phyloP scores from a whole-genome alignment of 345 rosid genomes.

The Nasturtium officinale region DNA sequence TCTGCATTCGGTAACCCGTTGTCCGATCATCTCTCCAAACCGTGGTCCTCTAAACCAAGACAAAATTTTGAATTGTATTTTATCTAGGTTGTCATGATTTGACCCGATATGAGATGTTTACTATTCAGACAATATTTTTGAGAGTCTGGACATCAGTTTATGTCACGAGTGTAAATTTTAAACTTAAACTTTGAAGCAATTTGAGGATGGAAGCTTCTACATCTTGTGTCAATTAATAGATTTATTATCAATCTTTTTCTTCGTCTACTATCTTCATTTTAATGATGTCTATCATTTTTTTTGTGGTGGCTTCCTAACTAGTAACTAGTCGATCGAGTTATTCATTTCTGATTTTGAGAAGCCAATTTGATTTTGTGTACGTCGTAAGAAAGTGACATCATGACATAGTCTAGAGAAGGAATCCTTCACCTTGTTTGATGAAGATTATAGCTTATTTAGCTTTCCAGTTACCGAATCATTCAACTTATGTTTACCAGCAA shows the following conservation, averaged over 20 bases:
- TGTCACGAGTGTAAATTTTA: background rate
- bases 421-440: background rate
- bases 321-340: too few relatives aligned
- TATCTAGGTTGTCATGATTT: background rate
- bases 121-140: background rate
- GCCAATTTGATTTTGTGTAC: too few relatives aligned
- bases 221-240: too few relatives aligned
- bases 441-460: background rate
- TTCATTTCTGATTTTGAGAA: too few relatives aligned
- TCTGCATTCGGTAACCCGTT: background rate
- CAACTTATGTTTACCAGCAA: too few relatives aligned
- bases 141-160: background rate
- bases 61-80: background rate
- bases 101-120: background rate
- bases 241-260: too few relatives aligned
- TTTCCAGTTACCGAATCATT: too few relatives aligned
- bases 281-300: too few relatives aligned
- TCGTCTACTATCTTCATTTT: too few relatives aligned
- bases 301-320: too few relatives aligned
- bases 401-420: background rate
- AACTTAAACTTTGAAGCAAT: too few relatives aligned
- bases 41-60: background rate
- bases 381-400: too few relatives aligned
- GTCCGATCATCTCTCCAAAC: background rate
- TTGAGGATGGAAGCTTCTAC: background rate